Percentiles rank a stretch among this genome's conserved stretches.
Evolutionary conservation across 169 alveolate species (phyloP).

Genomic region (Cryptosporidium ubiquitum): DNA sequence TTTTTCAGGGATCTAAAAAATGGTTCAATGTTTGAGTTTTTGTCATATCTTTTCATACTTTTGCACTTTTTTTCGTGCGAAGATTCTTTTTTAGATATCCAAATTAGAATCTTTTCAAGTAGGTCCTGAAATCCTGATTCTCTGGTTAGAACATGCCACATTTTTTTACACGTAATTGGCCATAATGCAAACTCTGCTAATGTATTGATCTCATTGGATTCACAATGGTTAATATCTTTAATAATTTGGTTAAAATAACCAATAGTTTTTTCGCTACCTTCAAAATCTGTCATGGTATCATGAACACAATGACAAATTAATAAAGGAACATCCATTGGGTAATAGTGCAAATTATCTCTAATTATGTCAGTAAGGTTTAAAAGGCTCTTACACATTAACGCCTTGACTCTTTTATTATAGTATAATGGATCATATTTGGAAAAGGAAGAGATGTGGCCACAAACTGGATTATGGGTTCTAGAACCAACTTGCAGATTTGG

Average conservation of each 20-base stretch:
- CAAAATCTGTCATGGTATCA: conserved; percentile 62
- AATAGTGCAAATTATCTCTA: neutral
- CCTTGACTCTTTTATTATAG: conserved; percentile 49
- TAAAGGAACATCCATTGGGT: conserved; percentile 50
- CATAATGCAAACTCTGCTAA: conserved; percentile 26
- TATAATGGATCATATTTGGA: conserved; percentile 49
- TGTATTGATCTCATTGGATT: neutral
- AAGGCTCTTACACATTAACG: conserved; percentile 55
- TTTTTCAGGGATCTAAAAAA: conserved; percentile 12
- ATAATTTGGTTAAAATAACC: neutral
- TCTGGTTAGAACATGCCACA: conserved; percentile 70
- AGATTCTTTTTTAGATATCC: conserved; percentile 40
- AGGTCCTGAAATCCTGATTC: conserved; percentile 62
- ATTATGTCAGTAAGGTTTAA: conserved; percentile 3
- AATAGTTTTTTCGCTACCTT: conserved; percentile 56
- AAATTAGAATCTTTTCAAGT: conserved; percentile 3
- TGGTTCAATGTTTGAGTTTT: neutral
- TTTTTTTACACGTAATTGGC: conserved; percentile 60
- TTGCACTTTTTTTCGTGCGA: conserved; percentile 1
- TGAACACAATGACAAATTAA: conserved; percentile 70
- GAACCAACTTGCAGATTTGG: conserved; percentile 66
- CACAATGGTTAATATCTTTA: neutral
- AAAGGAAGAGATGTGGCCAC: conserved; percentile 36
- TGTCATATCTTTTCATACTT: neutral
- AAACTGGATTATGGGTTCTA: conserved; percentile 16